These are phyloP conservation scores for Anthracocystis panici-leucophaei DNA, from an alignment of 1,284 basidiomycete species.

Conservation along the genomic window DNA sequence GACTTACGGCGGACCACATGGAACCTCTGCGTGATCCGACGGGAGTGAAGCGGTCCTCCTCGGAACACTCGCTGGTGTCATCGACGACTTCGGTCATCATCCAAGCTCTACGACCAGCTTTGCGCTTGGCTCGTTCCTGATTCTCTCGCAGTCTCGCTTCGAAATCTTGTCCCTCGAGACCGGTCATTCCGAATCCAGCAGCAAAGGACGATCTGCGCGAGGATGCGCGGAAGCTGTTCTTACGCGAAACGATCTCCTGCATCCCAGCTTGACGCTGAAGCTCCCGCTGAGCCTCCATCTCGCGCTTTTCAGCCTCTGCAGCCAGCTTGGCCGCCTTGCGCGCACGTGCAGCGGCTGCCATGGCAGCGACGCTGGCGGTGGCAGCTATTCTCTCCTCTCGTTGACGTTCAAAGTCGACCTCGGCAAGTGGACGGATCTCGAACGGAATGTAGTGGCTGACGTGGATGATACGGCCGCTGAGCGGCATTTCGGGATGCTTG, in stretches of 20 bases:
- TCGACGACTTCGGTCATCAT: conserved; percentile 65
- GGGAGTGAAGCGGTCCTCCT: conserved; percentile 65
- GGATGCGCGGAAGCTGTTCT: conserved; percentile 50
- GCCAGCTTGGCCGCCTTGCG: conserved; percentile 59
- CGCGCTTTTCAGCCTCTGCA: conserved; percentile 47
- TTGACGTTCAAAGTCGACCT: conserved; percentile 61
- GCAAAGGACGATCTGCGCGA: conserved; percentile 57
- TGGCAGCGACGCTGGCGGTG: conserved; percentile 61
- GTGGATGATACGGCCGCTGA: conserved; percentile 68
- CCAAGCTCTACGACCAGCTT: conserved; percentile 62
- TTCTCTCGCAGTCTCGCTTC: conserved; percentile 63
- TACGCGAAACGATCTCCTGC: conserved; percentile 41
- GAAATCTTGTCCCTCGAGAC: conserved; percentile 55
- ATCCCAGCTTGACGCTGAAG: conserved; percentile 37
- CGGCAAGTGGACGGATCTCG: conserved; percentile 58
- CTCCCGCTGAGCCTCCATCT: conserved; percentile 47
- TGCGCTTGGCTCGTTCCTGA: conserved; percentile 58
- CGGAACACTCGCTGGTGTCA: conserved; percentile 60
- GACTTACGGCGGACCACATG: conserved; percentile 48
- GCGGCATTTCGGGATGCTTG: conserved; percentile 57
- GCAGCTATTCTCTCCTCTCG: conserved; percentile 60
- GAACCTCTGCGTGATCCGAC: conserved; percentile 58
- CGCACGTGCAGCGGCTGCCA: conserved; percentile 63
- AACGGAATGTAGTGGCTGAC: conserved; percentile 68
- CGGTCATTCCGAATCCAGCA: conserved; percentile 47